Conservation (phyloP, 192 early-diverging fungal genomes). For the Gigaspora rosea region DNA sequence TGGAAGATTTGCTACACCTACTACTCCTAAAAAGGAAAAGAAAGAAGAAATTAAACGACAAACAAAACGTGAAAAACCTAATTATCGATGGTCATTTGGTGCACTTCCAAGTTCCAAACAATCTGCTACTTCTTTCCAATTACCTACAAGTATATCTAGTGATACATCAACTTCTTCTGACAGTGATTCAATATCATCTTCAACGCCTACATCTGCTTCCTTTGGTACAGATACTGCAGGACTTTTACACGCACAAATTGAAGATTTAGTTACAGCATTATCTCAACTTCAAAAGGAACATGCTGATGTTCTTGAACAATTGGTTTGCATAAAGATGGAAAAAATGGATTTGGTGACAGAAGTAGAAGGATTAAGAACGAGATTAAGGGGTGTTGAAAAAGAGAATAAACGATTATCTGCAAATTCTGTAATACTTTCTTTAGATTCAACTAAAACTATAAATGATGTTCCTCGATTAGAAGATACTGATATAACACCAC, state of each 20-base stretch:
- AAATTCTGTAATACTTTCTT: neutral
- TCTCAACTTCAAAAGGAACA: conserved; percentile 72
- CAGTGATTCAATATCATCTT: too few species aligned
- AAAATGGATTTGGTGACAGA: conserved; percentile 50
- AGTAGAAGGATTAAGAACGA: conserved; percentile 56
- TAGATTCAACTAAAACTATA: conserved; percentile 2
- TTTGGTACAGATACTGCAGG: conserved; percentile 25
- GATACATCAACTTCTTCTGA: neutral
- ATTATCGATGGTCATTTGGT: conserved; percentile 27
- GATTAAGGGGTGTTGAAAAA: conserved; percentile 46
- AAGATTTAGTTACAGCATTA: conserved; percentile 63
- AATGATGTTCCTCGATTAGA: neutral
- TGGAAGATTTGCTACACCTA: conserved; percentile 43
- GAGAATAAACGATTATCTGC: conserved; percentile 49
- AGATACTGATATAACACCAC: neutral
- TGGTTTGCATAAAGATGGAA: conserved; percentile 57
- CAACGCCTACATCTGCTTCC: too few species aligned
- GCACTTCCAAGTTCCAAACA: conserved; percentile 1
- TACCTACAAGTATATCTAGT: neutral
- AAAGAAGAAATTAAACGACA: too few species aligned
- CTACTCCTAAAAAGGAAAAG: conserved; percentile 10
- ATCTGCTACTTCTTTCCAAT: neutral
- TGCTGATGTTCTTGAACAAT: conserved; percentile 59
- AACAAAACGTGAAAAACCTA: conserved; percentile 20
- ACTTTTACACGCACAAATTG: conserved; percentile 58